Conservation (phyloP, 2,329 filamentous ascomycete species). For the Pseudogymnoascus sp. region DNA sequence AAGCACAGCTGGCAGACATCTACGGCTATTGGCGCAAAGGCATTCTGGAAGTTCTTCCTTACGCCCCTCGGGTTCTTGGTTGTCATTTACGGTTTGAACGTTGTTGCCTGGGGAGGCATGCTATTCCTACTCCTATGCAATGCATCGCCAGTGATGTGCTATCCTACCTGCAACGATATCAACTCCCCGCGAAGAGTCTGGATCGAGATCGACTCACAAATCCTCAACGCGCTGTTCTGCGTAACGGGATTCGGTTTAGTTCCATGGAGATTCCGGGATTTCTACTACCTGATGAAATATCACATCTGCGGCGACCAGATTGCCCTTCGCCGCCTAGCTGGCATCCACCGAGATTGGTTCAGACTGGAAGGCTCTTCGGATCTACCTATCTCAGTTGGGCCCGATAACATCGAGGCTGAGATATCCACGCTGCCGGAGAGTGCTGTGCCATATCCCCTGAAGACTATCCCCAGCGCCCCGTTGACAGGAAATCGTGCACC, state of each 20-base stretch:
- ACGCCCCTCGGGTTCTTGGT: conserved; percentile 72
- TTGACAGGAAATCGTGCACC: conserved; percentile 64
- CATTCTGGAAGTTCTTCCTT: conserved; percentile 64
- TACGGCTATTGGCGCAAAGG: conserved; percentile 47
- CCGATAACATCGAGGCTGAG: conserved; percentile 40
- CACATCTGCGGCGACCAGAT: conserved; percentile 44
- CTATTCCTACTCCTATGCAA: conserved; percentile 77
- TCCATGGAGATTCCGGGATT: conserved; percentile 76
- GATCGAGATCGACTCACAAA: conserved; percentile 79
- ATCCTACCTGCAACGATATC: conserved; percentile 60
- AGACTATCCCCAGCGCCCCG: conserved; percentile 56
- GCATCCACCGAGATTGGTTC: conserved; percentile 69
- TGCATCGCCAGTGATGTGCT: conserved; percentile 65
- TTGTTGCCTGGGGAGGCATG: conserved; percentile 88
- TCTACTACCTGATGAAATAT: conserved; percentile 64
- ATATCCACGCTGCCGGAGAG: conserved; percentile 32
- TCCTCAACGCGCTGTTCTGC: conserved; percentile 78
- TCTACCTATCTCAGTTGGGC: conserved; percentile 46
- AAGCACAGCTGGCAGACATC: conserved; percentile 53
- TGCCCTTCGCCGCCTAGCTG: conserved; percentile 61
- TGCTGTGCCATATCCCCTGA: conserved; percentile 54
- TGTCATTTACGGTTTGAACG: conserved; percentile 70
- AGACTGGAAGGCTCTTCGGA: conserved; percentile 58
- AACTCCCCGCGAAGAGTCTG: conserved; percentile 71
- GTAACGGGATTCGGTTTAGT: conserved; percentile 78